Evolutionary conservation across 371 early-diverging fungal species (phyloP).

Genomic region (Mucor mucedo): DNA sequence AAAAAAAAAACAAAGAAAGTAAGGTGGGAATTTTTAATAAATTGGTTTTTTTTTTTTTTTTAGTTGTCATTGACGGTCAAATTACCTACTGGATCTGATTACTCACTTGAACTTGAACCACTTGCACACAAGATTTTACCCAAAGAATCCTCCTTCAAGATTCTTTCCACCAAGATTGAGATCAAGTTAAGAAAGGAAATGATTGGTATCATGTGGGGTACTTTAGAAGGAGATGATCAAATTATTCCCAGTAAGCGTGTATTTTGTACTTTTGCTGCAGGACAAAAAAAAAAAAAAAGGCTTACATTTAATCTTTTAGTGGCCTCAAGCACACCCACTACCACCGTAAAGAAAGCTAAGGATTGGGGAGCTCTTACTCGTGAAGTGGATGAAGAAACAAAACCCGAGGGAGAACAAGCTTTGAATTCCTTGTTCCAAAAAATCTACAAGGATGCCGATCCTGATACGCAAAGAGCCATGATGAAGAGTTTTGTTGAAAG

Average conservation of each 20-base stretch:
- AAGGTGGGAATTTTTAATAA: background rate
- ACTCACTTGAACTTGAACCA: constrained; percentile 83
- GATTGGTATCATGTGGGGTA: constrained; percentile 78
- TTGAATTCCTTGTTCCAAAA: constrained; percentile 90
- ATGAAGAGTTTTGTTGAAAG: constrained; percentile 97
- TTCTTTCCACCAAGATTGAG: constrained; percentile 93
- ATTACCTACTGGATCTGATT: constrained; percentile 78
- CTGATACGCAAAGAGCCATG: constrained; percentile 96
- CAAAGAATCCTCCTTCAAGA: constrained; percentile 66
- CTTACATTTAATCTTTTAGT: constrained; percentile 9
- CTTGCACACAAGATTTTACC: constrained; percentile 80
- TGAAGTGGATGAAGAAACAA: constrained; percentile 69
- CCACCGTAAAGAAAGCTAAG: constrained; percentile 54
- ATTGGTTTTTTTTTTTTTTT: background rate
- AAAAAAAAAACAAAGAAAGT: constrained; percentile 1
- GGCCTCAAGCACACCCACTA: constrained; percentile 23
- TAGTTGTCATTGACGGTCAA: constrained; percentile 79
- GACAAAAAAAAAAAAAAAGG: background rate
- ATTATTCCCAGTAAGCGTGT: constrained; percentile 33
- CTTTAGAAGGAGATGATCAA: constrained; percentile 71
- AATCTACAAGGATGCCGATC: constrained; percentile 90
- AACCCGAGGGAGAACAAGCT: constrained; percentile 86
- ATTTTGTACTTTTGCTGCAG: background rate
- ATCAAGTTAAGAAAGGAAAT: constrained; percentile 84
- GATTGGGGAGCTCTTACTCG: constrained; percentile 85